Conservation (phyloP, 2,329 filamentous ascomycete genomes). For the Cladosporium sp. region DNA sequence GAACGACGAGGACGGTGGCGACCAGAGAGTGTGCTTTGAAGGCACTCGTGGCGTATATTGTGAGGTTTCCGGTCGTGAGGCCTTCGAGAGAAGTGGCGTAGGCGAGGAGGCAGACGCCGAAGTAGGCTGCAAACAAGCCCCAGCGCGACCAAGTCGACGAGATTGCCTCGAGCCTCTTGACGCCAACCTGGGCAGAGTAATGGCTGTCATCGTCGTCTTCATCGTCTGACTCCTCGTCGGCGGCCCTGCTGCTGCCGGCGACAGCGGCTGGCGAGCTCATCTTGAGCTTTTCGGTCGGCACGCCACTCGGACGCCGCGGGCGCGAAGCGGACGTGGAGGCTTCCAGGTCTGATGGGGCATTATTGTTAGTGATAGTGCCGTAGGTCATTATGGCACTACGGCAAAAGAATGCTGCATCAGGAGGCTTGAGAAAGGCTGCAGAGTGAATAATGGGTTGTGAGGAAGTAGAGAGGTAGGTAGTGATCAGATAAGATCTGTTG, state of each 20-base stretch:
- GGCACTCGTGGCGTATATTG: slow-evolving; percentile 62
- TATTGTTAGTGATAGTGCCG: slow-evolving; percentile 11
- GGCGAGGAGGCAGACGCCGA: slow-evolving; percentile 45
- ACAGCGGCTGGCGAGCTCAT: slow-evolving; percentile 1
- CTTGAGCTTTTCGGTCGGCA: slow-evolving; percentile 11
- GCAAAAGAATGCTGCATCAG: no score
- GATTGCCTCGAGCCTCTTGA: slow-evolving; percentile 47
- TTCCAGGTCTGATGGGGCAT: slow-evolving; percentile 11
- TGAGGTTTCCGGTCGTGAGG: slow-evolving; percentile 58
- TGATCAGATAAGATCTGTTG: no score
- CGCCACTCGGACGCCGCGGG: slow-evolving; percentile 10
- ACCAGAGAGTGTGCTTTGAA: slow-evolving; percentile 62
- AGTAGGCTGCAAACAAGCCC: slow-evolving; percentile 45
- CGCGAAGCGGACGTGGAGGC: background rate
- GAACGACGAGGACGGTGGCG: slow-evolving; percentile 61
- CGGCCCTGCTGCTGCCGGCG: slow-evolving; percentile 1
- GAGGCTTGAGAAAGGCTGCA: background rate
- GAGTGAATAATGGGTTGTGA: no score
- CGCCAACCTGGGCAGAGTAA: slow-evolving; percentile 41
- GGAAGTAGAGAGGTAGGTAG: background rate
- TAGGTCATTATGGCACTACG: no score
- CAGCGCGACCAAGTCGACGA: slow-evolving; percentile 46
- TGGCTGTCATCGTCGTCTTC: slow-evolving; percentile 10
- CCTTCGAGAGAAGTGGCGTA: slow-evolving; percentile 65
- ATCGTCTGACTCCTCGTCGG: background rate